Conservation (phyloP, 176 grass and related monocot species). For the Typha latifolia region DNA sequence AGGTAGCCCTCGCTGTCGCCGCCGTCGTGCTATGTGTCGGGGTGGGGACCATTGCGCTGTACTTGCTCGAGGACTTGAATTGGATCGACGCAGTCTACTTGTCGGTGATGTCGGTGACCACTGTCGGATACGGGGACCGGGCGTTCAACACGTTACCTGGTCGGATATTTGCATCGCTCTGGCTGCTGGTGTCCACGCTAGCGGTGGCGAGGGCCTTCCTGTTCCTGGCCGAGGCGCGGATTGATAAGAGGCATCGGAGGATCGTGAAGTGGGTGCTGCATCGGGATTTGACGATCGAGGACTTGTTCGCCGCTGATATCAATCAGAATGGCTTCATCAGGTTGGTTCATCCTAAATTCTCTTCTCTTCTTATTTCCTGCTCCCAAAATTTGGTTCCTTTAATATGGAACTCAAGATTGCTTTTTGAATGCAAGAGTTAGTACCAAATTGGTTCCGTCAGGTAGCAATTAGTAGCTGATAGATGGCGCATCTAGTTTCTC, state of each 20-base stretch:
- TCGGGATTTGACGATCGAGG: slow-evolving; percentile 29
- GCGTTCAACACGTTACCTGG: slow-evolving; percentile 37
- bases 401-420: too few species aligned
- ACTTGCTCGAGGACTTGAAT: slow-evolving; percentile 29
- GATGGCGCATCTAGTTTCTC: too few species aligned
- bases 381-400: background rate
- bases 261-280: slow-evolving; percentile 44
- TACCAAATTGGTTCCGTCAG: too few species aligned
- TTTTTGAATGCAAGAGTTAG: too few species aligned
- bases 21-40: slow-evolving; percentile 26
- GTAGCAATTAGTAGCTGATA: too few species aligned
- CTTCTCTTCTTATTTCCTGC: background rate
- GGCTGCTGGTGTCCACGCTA: slow-evolving; percentile 54
- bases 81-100: slow-evolving; percentile 47
- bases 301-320: slow-evolving; percentile 58
- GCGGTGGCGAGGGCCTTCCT: slow-evolving; percentile 63
- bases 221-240: slow-evolving; percentile 43
- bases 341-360: slow-evolving; percentile 1
- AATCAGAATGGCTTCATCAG: slow-evolving; percentile 33
- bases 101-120: slow-evolving; percentile 56
- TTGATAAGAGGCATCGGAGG: slow-evolving; percentile 35
- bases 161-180: slow-evolving; percentile 40
- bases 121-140: slow-evolving; percentile 57
- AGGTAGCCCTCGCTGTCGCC: slow-evolving; percentile 18
- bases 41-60: slow-evolving; percentile 25